Evolutionary conservation across 495 filamentous ascomycete species (phyloP).

Genomic region (Annulohypoxylon maeteangense): DNA sequence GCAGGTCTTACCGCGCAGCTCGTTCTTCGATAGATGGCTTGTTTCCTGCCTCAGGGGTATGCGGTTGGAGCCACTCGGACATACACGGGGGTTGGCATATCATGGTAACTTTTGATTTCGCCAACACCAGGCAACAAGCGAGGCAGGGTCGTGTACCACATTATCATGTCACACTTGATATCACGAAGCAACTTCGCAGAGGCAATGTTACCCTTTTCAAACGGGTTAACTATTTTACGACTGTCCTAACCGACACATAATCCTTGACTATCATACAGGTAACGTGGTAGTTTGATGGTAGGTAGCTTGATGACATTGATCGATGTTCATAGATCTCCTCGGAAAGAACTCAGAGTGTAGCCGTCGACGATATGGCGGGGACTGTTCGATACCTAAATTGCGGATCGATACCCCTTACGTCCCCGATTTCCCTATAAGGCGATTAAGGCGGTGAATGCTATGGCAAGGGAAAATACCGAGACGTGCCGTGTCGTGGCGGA

Average conservation of each 20-base stretch:
- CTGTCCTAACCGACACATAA: neutral
- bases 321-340: neutral
- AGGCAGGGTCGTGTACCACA: conserved; percentile 3
- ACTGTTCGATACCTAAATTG: neutral
- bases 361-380: neutral
- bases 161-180: neutral
- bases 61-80: neutral
- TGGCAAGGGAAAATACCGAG: neutral
- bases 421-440: neutral
- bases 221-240: conserved; percentile 3
- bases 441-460: conserved; percentile 14
- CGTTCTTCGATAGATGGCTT: conserved; percentile 7
- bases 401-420: neutral
- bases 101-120: neutral
- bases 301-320: neutral
- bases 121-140: neutral
- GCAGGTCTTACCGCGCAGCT: conserved; percentile 28
- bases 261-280: conserved; percentile 18
- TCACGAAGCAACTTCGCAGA: neutral
- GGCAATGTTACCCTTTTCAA: neutral
- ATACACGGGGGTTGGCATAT: neutral
- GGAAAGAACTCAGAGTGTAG: neutral
- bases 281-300: neutral
- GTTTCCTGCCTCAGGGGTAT: neutral
- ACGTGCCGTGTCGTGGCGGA: neutral